phyloP scores from a whole-genome alignment of 2,329 filamentous ascomycete species.

The Aspergillus chevalieri region DNA sequence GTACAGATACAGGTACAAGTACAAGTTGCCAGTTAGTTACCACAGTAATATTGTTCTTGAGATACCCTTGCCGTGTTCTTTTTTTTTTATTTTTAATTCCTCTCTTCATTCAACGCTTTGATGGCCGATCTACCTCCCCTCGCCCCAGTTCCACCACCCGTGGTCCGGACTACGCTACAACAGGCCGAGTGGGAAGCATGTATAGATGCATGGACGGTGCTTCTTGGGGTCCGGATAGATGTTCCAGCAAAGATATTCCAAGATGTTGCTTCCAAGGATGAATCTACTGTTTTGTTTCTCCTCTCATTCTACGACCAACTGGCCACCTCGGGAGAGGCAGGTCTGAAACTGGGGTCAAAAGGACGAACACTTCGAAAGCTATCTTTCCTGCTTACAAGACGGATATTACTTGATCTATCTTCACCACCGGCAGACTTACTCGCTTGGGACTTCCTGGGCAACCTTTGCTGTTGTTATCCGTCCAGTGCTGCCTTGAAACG shows the following conservation, averaged over 20 bases:
- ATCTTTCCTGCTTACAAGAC: constrained; percentile 59
- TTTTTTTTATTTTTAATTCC: constrained; percentile 1
- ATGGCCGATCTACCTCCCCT: constrained; percentile 60
- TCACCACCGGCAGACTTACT: constrained; percentile 47
- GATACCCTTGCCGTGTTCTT: constrained; percentile 1
- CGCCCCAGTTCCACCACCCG: constrained; percentile 67
- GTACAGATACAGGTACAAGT: not conserved
- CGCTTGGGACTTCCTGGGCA: constrained; percentile 62
- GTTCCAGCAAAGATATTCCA: constrained; percentile 53
- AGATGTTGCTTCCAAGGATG: constrained; percentile 47
- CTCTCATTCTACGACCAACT: constrained; percentile 58
- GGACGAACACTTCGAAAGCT: constrained; percentile 53
- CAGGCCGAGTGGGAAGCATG: constrained; percentile 70
- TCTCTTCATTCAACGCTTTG: constrained; percentile 4
- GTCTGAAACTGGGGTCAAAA: constrained; percentile 29
- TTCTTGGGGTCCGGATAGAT: constrained; percentile 60
- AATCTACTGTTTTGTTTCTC: constrained; percentile 59
- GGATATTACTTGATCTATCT: constrained; percentile 46
- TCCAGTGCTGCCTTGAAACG: constrained; percentile 52
- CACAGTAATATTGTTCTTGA: not conserved
- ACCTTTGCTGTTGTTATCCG: constrained; percentile 61
- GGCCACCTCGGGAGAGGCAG: constrained; percentile 29
- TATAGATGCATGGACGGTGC: constrained; percentile 67
- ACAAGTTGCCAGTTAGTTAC: not conserved
- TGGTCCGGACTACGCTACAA: constrained; percentile 60